Conservation (phyloP, 2,329 filamentous ascomycete species). For the Thielaviopsis euricoi region DNA sequence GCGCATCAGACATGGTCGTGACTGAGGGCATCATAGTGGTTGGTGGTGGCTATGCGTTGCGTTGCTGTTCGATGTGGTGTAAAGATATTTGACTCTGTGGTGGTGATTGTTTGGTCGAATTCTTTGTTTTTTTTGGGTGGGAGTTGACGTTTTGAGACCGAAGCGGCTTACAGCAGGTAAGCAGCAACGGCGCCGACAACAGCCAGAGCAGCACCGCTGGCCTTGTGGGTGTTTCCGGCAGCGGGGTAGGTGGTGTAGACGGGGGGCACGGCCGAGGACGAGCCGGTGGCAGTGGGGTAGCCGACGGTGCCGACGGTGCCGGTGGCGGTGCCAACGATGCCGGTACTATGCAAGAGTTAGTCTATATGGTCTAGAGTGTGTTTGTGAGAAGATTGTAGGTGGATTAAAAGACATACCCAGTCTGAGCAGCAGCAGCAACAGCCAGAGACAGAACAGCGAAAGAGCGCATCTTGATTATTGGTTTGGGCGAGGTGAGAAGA, state of each 20-base stretch:
- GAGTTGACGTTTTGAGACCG: too few relatives aligned
- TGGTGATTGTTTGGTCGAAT: too few relatives aligned
- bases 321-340: background rate
- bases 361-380: too few relatives aligned
- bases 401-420: slow-evolving; percentile 3
- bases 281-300: slow-evolving; percentile 4
- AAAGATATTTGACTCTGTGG: background rate
- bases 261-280: slow-evolving; percentile 1
- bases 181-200: slow-evolving; percentile 8
- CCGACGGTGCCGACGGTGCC: background rate
- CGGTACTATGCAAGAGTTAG: background rate
- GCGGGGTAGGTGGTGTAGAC: slow-evolving; percentile 11
- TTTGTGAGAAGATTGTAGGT: background rate
- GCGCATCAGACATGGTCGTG: background rate
- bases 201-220: slow-evolving; percentile 8
- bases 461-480: slow-evolving; percentile 10
- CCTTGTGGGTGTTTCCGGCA: slow-evolving; percentile 7
- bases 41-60: too few relatives aligned
- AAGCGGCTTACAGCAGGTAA: slow-evolving; percentile 7
- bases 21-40: background rate
- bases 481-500: background rate
- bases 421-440: slow-evolving; percentile 6
- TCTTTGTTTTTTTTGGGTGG: too few relatives aligned
- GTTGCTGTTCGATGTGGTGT: too few relatives aligned
- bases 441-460: slow-evolving; percentile 9